phyloP scores from a whole-genome alignment of 2,329 filamentous ascomycete genomes.

The Orbilia quercus region DNA sequence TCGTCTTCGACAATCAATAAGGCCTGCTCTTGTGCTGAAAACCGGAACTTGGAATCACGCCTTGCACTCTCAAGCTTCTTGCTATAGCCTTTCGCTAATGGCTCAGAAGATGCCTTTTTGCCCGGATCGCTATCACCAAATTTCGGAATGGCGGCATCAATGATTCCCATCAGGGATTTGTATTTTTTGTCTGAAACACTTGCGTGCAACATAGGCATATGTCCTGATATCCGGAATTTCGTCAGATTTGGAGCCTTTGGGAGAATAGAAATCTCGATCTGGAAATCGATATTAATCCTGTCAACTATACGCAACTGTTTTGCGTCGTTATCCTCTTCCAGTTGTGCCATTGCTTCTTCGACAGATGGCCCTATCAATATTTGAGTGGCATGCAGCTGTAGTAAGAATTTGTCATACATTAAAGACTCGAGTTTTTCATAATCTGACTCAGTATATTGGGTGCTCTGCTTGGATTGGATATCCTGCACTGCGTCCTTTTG shows the following conservation, averaged over 20 bases:
- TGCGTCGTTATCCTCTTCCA: constrained; percentile 71
- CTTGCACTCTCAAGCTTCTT: constrained; percentile 17
- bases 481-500: constrained; percentile 90
- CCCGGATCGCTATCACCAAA: constrained; percentile 69
- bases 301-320: constrained; percentile 90
- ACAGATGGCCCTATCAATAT: constrained; percentile 94
- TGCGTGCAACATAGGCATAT: constrained; percentile 89
- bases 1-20: constrained; percentile 79
- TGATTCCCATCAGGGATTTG: constrained; percentile 94
- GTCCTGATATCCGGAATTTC: constrained; percentile 88
- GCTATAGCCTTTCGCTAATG: not conserved
- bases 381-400: constrained; percentile 94
- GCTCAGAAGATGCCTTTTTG: constrained; percentile 52
- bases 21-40: constrained; percentile 76
- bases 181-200: constrained; percentile 95
- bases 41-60: constrained; percentile 74
- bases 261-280: constrained; percentile 95
- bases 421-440: constrained; percentile 86
- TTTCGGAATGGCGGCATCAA: constrained; percentile 92
- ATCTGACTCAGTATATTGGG: constrained; percentile 88
- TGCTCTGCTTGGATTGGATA: constrained; percentile 88
- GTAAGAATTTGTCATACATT: constrained; percentile 97
- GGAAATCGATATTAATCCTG: constrained; percentile 96
- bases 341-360: constrained; percentile 84
- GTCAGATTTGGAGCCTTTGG: constrained; percentile 94